phyloP scores from a whole-genome alignment of 371 early-diverging fungal species.

The Syncephalis plumigaleata region DNA sequence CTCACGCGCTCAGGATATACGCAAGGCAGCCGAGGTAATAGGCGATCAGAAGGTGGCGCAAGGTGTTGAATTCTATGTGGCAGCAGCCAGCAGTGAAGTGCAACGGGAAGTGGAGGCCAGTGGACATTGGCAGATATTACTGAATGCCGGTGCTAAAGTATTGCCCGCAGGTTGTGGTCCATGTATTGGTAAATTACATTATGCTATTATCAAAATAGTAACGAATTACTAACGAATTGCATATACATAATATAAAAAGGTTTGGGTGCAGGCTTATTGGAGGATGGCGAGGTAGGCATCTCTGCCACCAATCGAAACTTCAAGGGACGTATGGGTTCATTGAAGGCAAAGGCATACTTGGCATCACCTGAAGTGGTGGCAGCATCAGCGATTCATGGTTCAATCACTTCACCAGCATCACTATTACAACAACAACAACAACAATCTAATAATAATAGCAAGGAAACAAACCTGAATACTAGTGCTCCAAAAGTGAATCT shows the following conservation, averaged over 20 bases:
- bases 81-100: conserved; percentile 82
- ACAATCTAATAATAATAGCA: no score
- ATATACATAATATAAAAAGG: no score
- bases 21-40: conserved; percentile 73
- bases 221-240: no score
- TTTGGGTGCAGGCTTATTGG: conserved; percentile 71
- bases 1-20: conserved; percentile 71
- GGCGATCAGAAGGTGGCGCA: conserved; percentile 50
- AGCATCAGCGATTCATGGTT: conserved; percentile 73
- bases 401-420: conserved; percentile 31
- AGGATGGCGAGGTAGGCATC: conserved; percentile 89
- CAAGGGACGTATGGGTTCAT: conserved; percentile 95
- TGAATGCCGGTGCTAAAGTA: conserved; percentile 78
- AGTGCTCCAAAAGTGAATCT: no score
- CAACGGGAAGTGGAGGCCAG: conserved; percentile 62
- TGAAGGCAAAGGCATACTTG: conserved; percentile 73
- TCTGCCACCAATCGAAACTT: conserved; percentile 95
- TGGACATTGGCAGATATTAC: conserved; percentile 77
- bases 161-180: conserved; percentile 94
- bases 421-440: no score
- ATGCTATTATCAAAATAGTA: neutral
- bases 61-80: conserved; percentile 90
- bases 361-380: conserved; percentile 88
- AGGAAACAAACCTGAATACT: no score
- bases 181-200: conserved; percentile 51